Conservation (phyloP, 805 yeast species). For the Saccharomycopsis guyanensis region DNA sequence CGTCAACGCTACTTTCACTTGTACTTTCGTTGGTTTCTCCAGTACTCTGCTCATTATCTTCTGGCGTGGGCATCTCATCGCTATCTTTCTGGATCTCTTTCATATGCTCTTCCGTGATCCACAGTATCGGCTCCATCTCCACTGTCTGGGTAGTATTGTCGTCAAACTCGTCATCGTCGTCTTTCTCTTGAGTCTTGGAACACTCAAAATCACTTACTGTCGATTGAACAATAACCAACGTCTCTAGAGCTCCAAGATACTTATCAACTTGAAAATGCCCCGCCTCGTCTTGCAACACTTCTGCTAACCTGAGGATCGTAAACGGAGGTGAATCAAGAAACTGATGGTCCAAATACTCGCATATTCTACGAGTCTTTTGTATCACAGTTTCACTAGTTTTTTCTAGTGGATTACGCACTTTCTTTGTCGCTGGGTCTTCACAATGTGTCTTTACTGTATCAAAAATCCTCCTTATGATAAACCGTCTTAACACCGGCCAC, state of each 20-base stretch:
- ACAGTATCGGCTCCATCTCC: conserved; percentile 17
- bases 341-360: conserved; percentile 9
- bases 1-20: too few species aligned
- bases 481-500: conserved; percentile 1
- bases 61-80: too few species aligned
- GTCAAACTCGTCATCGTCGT: not conserved
- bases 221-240: conserved; percentile 28
- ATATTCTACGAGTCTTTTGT: not conserved
- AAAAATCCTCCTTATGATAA: not conserved
- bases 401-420: not conserved
- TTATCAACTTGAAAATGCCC: conserved; percentile 27
- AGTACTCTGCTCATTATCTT: too few species aligned
- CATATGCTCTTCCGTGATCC: conserved; percentile 18
- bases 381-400: conserved; percentile 21
- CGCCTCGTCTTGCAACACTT: conserved; percentile 27
- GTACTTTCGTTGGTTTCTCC: too few species aligned
- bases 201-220: conserved; percentile 24
- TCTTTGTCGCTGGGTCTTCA: not conserved
- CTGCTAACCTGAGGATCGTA: conserved; percentile 31
- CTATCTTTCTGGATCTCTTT: conserved; percentile 10
- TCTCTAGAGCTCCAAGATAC: conserved; percentile 28
- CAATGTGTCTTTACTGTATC: conserved; percentile 2
- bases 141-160: conserved; percentile 5
- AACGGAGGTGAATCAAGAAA: conserved; percentile 31
- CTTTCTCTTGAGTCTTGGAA: not conserved